Base-by-base conservation (phyloP, 305 asterid genomes). In the Andrographis paniculata region DNA sequence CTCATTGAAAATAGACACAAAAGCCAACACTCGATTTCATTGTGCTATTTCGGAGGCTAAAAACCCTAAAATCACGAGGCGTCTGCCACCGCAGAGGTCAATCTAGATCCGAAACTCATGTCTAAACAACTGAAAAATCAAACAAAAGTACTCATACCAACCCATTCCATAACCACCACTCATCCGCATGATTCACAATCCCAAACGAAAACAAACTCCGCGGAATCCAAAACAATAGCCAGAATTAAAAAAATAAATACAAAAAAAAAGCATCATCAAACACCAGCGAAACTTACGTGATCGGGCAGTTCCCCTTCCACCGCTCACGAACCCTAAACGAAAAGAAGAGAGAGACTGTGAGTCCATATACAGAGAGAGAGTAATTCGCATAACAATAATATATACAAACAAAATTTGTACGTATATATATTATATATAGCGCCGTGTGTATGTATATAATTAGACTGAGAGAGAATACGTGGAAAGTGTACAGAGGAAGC, bases 21-120 rank as follows among this genome's bases (percentile, higher is more conserved):
- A 23, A 24, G 41, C 42, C 48, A 17, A 22, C 41, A 61, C 53
- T 61, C 55, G 58, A 56, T 47, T 60, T 61, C 65, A 64, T 69
- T 45, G 61, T 57, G 72, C 84, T 71, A 64, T 21, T 66, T 59
- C 48, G 19, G 70, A 68, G 18, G 53, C 58, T 36, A 41, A 67
- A 52, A 13, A 33, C 38, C 75, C 80, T 57, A 69, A 63, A 72
- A 69, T 42, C 14, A 50, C 52, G 71, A 58, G 33, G 45, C 42
- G 66, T 57, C 58, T 55, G 58, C 60, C 66, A 67, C 78, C 48
- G 56, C 50, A 41, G 44, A 63, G 52, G 61, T 67, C 71, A 69
- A 48, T 27, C 63, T 70, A 79, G 94, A 82, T 82, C 92, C 92
- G 79, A 56, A 66, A 72, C 63, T 55, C 48, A 18, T 42, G 72